A percentile compares a stretch with the other conserved stretches of the same genome.
These are phyloP conservation scores for Brassica incana DNA, from an alignment of 345 rosid species.

Conservation along the genomic window DNA sequence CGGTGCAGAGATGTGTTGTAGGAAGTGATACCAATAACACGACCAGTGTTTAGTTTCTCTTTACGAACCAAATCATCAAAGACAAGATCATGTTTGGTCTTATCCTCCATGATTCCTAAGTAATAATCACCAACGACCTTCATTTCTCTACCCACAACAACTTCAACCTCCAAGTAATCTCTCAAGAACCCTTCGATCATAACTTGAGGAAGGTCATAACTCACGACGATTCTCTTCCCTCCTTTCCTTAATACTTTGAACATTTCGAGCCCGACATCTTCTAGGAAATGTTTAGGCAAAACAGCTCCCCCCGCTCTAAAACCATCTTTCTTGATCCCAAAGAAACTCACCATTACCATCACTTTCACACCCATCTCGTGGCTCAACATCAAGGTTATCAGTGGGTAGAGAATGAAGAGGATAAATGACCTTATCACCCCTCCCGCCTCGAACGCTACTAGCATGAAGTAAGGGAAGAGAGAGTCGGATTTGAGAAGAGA, in stretches of 20 bases:
- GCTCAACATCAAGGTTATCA: slow-evolving; percentile 43
- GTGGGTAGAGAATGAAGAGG: slow-evolving; percentile 59
- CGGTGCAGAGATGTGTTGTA: slow-evolving; percentile 45
- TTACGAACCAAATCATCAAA: slow-evolving; percentile 38
- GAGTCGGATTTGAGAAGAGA: slow-evolving; percentile 60
- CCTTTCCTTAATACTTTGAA: slow-evolving; percentile 50
- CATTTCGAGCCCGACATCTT: slow-evolving; percentile 65
- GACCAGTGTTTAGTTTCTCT: slow-evolving; percentile 29
- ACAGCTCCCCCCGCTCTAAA: slow-evolving; percentile 64
- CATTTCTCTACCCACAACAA: slow-evolving; percentile 63
- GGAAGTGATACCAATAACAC: slow-evolving; percentile 50
- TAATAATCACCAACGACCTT: slow-evolving; percentile 59
- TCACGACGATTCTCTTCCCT: slow-evolving; percentile 55
- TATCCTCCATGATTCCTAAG: slow-evolving; percentile 65
- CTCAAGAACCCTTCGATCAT: slow-evolving; percentile 77
- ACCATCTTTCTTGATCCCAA: slow-evolving; percentile 52
- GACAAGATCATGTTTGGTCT: slow-evolving; percentile 19
- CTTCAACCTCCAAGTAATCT: slow-evolving; percentile 62
- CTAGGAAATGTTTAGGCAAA: slow-evolving; percentile 67
- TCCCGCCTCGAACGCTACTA: slow-evolving; percentile 82
- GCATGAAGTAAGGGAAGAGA: slow-evolving; percentile 77
- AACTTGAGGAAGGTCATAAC: slow-evolving; percentile 55
- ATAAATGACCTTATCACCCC: slow-evolving; percentile 56
- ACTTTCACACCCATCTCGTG: slow-evolving; percentile 54
- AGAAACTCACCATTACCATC: slow-evolving; percentile 72